Evolutionary conservation across 1,284 basidiomycete species (phyloP), one percentile per base, ranked within the genome.

Genomic region (Puccinia polysora): DNA sequence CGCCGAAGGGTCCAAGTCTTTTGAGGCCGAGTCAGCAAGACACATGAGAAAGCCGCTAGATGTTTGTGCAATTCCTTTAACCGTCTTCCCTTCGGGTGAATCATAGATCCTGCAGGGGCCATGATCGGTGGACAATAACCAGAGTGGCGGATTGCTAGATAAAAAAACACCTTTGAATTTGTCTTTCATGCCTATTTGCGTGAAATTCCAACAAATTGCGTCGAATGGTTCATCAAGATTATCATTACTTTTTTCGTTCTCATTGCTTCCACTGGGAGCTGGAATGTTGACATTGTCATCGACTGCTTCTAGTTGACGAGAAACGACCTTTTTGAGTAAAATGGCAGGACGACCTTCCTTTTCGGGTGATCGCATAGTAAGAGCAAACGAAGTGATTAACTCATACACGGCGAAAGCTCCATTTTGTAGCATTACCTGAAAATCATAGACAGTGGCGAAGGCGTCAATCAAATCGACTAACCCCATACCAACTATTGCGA

Each of bases 61-160:
- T 1, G 53, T 32, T 18, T 65, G 47, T 6, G 63, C 50, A 40
- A 65, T 28, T 25, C 30, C 47, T 2, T 65, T 30, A 28, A 65
- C 47, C 5, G 47, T 55, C n/a, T 43, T 65, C 4, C 32, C 63
- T 53, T 65, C 63, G 5, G 50, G 50, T 18, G 63, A 65, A 28
- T 69, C 47, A 40, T 69, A 60, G 20, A 69, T 59, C 25, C 56
- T 32, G 18, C 55, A 58, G 23, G 67, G 56, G 32, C 68, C 68
- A 63, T 71, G 68, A 34, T 71, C 68, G 14, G 68, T 71, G 5
- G 68, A 71, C n/a, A 71, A 23, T 15, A 71, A 62, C 56, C 56
- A 60, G 6, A 71, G n/a, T 25, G 58, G 59, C 32, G 43, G 34
- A 20, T 40, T 32, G 40, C 68, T 59, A 15, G 59, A 50, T 20